Percentiles rank a stretch among this genome's conserved stretches.
Evolutionary conservation across 2,329 filamentous ascomycete genomes (phyloP).

Genomic region (Alternaria postmessia): DNA sequence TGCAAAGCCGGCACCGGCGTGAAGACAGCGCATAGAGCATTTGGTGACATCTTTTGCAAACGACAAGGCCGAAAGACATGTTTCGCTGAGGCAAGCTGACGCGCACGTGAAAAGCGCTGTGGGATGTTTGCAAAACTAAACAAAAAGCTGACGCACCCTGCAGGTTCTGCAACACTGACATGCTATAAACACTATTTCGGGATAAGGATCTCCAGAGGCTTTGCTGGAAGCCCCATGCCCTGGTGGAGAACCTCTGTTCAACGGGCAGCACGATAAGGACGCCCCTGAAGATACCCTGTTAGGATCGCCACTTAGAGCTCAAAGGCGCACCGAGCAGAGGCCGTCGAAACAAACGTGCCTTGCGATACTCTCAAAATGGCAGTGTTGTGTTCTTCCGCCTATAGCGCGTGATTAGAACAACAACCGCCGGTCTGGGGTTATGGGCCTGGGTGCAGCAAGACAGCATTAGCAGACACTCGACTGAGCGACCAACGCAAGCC

Average conservation of each 20-base stretch:
- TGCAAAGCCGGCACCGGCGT: constrained; percentile 15
- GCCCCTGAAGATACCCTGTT: constrained; percentile 25
- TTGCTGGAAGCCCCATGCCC: constrained; percentile 16
- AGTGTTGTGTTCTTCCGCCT: constrained; percentile 17
- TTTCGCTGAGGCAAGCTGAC: constrained; percentile 10
- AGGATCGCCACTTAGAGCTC: constrained; percentile 12
- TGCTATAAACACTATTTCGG: constrained; percentile 17
- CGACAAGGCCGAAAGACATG: constrained; percentile 5
- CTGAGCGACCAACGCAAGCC: constrained; percentile 30
- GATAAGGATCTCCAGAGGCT: constrained; percentile 23
- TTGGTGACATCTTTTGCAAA: constrained; percentile 2
- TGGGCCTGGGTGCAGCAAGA: constrained; percentile 23
- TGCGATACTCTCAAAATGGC: constrained; percentile 13
- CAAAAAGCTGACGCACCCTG: constrained; percentile 21
- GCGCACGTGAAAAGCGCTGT: constrained; percentile 15
- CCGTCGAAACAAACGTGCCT: constrained; percentile 6
- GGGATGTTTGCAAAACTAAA: constrained; percentile 21
- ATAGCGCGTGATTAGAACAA: constrained; percentile 24
- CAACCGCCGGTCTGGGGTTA: constrained; percentile 34
- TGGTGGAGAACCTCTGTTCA: constrained; percentile 18
- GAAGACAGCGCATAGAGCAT: constrained; percentile 1
- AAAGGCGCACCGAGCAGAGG: constrained; percentile 14
- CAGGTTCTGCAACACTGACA: constrained; percentile 32
- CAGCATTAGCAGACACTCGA: constrained; percentile 31
- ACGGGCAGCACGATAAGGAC: constrained; percentile 23